phyloP scores from a whole-genome alignment of 1,139 yeast genomes.

The Suhomyces bokatorum region DNA sequence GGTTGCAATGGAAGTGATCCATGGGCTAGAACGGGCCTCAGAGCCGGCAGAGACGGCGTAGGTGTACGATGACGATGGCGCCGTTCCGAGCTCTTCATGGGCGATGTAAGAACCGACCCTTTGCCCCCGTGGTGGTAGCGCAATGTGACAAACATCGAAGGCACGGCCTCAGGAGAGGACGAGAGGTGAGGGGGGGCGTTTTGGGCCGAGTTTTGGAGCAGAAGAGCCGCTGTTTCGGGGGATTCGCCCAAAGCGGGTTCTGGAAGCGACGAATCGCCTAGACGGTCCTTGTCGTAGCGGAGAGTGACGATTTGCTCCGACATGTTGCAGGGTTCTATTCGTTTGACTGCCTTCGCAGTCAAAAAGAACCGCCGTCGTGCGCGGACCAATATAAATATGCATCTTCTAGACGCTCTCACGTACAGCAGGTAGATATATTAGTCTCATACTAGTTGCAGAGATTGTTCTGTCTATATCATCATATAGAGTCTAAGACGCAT shows the following conservation, averaged over 20 bases:
- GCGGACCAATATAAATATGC: not conserved
- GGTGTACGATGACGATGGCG: slow-evolving; percentile 9
- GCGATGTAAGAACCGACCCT: slow-evolving; percentile 3
- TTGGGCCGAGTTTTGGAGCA: not conserved
- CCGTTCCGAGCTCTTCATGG: slow-evolving; percentile 10
- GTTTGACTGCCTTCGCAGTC: slow-evolving; percentile 10
- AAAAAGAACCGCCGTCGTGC: not conserved
- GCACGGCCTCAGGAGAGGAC: slow-evolving; percentile 1
- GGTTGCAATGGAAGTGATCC: not conserved
- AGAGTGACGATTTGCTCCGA: slow-evolving; percentile 7
- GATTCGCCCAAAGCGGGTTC: not conserved
- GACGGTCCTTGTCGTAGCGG: slow-evolving; percentile 11
- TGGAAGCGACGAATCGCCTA: not conserved
- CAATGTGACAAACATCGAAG: slow-evolving; percentile 8
- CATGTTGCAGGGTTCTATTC: not conserved
- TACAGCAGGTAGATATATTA: no score
- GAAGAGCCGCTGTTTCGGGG: not conserved
- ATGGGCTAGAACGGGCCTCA: not conserved
- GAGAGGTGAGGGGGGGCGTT: not conserved
- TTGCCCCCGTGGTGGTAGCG: slow-evolving; percentile 5
- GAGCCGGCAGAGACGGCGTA: slow-evolving; percentile 8
- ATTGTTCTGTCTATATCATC: no score
- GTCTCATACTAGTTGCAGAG: no score
- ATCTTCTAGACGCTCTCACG: no score
- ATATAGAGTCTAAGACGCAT: no score